Base-by-base conservation (phyloP, 1,139 yeast genomes). In the Taiozyma sp. region DNA sequence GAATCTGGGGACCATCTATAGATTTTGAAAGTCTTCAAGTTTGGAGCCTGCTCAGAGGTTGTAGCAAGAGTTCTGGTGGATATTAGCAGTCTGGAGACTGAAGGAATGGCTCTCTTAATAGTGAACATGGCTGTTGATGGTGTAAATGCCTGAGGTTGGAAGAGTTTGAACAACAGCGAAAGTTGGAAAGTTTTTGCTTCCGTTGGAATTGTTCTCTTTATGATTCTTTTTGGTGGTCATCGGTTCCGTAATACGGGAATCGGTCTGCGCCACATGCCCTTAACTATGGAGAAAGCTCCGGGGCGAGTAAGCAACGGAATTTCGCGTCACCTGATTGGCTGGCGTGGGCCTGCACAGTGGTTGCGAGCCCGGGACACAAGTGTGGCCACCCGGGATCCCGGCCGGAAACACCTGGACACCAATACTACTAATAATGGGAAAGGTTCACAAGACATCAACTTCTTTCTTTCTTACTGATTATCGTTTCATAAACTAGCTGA, bases 1-100 rank as follows among this genome's bases (percentile, higher is more conserved):
- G 89, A 81, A 68, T 93, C 99, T 52, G 99, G 99, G 67, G 88
- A 88, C 98, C 99, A 93, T 76, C 99, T 84, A 79, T 93, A 93
- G 63, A 93, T 84, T 69, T 91, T 89, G 72, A 93, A 90, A 48
- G 85, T 82, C 76, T 93, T 93, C 62, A 85, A 58, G 59, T 85
- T 77, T 52, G 85, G 83, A 9, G 75, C 67, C 43, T 63, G 67
- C 45, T 62, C 62, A 13, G 61, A 28, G 13, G 62, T 52, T 21
- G 64, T 57, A 16, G 63, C 63, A 8, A 60, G 47, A 21, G 56
- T 50, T 53, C 62, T 59, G 39, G 50, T 42, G 29, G 50, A 42
- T 32, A 39, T 44, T 22, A 43, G 22, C 40, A 29, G 35, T 46
- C 46, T 48, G 9, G 44, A 43, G n/a, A 45, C 39, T 29, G 40